Conservation (phyloP, 2,329 filamentous ascomycete genomes). For the Verruconis gallopava region DNA sequence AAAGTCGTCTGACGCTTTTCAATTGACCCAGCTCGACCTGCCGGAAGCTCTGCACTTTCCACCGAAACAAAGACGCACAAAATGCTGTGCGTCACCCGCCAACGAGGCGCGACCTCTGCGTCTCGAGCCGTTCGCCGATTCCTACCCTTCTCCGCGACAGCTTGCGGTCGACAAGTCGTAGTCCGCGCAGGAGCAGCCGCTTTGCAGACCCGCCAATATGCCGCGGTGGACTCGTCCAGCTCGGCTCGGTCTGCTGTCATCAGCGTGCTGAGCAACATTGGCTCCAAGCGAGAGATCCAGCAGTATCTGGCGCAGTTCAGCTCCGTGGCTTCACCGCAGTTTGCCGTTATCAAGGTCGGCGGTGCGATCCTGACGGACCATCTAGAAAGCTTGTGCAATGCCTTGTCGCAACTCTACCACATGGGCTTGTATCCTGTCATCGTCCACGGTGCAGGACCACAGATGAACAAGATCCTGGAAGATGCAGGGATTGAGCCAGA, state of each 20-base stretch:
- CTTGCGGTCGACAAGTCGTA: not conserved
- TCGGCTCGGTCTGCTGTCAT: constrained; percentile 71
- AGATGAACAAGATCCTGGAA: constrained; percentile 84
- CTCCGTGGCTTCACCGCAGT: constrained; percentile 90
- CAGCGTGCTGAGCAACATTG: constrained; percentile 87
- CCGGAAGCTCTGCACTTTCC: no score
- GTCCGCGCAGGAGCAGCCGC: constrained; percentile 2
- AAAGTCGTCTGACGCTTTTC: no score
- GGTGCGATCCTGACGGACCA: constrained; percentile 93
- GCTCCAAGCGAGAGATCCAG: constrained; percentile 89
- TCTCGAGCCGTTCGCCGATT: constrained; percentile 11
- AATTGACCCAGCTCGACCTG: constrained; percentile 1
- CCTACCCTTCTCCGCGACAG: constrained; percentile 9
- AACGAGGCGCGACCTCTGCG: constrained; percentile 9
- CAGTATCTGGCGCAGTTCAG: constrained; percentile 97
- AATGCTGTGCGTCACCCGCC: constrained; percentile 11
- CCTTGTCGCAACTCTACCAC: constrained; percentile 83
- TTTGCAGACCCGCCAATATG: constrained; percentile 14
- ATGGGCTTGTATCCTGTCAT: constrained; percentile 91
- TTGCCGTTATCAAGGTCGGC: constrained; percentile 96
- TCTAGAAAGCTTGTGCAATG: constrained; percentile 79
- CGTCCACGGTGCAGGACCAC: constrained; percentile 86
- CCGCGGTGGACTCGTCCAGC: constrained; percentile 32
- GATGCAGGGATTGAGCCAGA: constrained; percentile 86
- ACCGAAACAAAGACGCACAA: no score